Conservation (phyloP, 768 basidiomycete species). For the Hortiboletus campestris region DNA sequence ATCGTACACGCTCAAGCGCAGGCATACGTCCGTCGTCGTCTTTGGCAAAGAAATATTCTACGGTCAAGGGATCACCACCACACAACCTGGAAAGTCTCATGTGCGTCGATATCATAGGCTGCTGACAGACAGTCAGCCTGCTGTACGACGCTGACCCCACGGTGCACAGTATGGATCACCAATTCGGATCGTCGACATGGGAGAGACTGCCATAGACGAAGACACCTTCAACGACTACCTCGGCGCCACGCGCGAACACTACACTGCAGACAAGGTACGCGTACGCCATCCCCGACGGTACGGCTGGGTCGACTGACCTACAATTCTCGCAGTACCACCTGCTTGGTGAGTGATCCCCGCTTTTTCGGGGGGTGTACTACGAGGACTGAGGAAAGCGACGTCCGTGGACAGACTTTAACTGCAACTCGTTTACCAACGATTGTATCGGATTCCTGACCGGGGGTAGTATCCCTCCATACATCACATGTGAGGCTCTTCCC, state of each 20-base stretch:
- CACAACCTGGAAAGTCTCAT: constrained; percentile 77
- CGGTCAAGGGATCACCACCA: constrained; percentile 78
- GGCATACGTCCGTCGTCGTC: constrained; percentile 93
- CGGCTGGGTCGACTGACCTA: background rate
- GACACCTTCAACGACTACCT: constrained; percentile 87
- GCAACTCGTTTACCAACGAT: constrained; percentile 93
- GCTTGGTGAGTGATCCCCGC: constrained; percentile 49
- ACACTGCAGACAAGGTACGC: constrained; percentile 85
- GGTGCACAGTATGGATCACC: constrained; percentile 68
- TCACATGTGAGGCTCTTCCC: constrained; percentile 55
- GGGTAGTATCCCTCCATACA: constrained; percentile 72
- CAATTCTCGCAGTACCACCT: constrained; percentile 69
- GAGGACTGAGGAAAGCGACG: background rate
- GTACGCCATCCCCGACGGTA: too few species aligned
- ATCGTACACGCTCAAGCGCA: constrained; percentile 29
- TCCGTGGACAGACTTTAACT: constrained; percentile 72
- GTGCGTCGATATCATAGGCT: constrained; percentile 41
- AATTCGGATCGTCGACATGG: constrained; percentile 67
- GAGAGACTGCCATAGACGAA: constrained; percentile 77
- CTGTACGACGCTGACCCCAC: background rate
- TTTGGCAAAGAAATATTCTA: constrained; percentile 88
- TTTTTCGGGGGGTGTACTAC: background rate
- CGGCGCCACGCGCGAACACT: constrained; percentile 67
- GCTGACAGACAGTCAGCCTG: too few species aligned
- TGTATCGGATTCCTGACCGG: constrained; percentile 86